Conservation (phyloP, 306 rosid species). For the Amphicarpaea edgeworthii region DNA sequence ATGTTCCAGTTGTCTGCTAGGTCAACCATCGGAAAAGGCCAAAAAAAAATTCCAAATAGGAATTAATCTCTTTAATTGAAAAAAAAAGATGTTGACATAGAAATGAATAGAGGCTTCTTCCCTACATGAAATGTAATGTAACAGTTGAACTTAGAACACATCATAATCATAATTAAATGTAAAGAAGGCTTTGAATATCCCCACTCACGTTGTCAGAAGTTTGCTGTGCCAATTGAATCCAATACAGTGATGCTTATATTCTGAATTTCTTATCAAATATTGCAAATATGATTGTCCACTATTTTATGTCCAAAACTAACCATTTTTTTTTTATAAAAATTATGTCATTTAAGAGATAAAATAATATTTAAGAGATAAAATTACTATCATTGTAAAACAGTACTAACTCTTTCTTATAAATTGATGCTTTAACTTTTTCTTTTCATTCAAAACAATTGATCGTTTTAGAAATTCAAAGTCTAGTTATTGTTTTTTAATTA, state of each 20-base stretch:
- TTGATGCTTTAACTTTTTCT: no score
- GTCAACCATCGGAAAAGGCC: neutral
- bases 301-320: neutral
- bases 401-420: neutral
- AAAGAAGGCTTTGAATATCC: constrained; percentile 6
- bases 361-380: neutral
- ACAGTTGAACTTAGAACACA: neutral
- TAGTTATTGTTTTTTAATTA: no score
- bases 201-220: constrained; percentile 1
- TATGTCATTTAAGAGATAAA: neutral
- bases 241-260: neutral
- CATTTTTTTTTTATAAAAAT: neutral
- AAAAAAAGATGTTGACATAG: neutral
- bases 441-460: no score
- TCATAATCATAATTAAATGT: neutral
- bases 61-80: neutral
- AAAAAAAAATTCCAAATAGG: neutral
- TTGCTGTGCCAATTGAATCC: constrained; percentile 3
- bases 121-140: neutral
- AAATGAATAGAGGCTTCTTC: neutral
- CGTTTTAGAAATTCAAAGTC: no score
- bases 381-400: neutral
- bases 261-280: neutral
- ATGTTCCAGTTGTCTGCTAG: neutral
- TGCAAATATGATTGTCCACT: constrained; percentile 7